A percentile compares a stretch with the other conserved stretches of the same genome.
These are phyloP conservation scores for Gentiana straminea DNA, from an alignment of 257 asterid genomes.

Conservation along the genomic window DNA sequence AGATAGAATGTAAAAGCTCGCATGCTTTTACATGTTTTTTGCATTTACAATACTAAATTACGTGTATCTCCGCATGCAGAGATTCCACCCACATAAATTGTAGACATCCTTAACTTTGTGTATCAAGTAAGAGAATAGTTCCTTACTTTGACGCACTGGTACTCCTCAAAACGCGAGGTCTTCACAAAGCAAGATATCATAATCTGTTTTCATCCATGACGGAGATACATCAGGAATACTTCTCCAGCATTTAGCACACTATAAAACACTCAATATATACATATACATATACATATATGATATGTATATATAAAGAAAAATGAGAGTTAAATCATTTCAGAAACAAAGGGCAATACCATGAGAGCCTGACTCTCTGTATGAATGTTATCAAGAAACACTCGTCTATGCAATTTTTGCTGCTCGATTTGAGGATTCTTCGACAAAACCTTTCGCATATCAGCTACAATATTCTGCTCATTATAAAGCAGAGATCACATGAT, in stretches of 20 bases:
- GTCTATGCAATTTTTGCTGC: conserved; percentile 29
- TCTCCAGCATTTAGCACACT: not conserved
- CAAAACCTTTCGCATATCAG: conserved; percentile 34
- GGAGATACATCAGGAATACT: not conserved
- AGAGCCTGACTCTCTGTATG: conserved; percentile 26
- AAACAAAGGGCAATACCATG: conserved; percentile 6
- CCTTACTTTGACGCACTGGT: conserved; percentile 24
- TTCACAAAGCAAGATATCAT: conserved; percentile 29
- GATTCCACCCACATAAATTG: too few relatives aligned
- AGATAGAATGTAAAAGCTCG: too few relatives aligned
- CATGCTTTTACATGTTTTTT: too few relatives aligned
- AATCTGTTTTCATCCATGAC: conserved; percentile 12
- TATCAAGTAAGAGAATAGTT: too few relatives aligned
- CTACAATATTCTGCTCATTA: conserved; percentile 16
- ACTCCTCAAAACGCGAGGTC: conserved; percentile 28
- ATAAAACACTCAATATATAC: not conserved
- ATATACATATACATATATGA: not conserved
- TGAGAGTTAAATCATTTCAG: not conserved
- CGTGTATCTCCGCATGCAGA: too few relatives aligned
- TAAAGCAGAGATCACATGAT: not conserved
- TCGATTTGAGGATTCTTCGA: conserved; percentile 26
- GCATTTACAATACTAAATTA: too few relatives aligned
- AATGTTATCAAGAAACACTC: conserved; percentile 22
- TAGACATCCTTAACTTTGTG: too few relatives aligned
- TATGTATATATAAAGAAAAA: not conserved